These are phyloP conservation scores for Komagataella phaffii DNA, from an alignment of 805 yeast species.

Conservation along the genomic window DNA sequence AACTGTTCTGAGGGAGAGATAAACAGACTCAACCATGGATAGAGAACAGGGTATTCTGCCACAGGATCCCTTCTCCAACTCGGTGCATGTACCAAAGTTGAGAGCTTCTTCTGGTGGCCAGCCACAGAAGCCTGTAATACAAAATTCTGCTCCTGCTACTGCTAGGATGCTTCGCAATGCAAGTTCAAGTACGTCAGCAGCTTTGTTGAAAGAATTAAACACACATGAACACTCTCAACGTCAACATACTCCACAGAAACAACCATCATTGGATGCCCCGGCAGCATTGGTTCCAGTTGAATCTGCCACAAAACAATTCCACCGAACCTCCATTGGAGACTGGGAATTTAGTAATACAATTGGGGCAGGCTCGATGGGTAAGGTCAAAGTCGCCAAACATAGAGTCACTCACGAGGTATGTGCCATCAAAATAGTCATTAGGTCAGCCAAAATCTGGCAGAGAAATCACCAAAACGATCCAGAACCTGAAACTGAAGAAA, in stretches of 20 bases:
- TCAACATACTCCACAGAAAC: constrained; percentile 2
- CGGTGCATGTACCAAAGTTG: neutral
- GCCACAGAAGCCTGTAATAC: constrained; percentile 3
- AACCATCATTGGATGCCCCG: constrained; percentile 2
- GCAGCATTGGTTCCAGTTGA: neutral
- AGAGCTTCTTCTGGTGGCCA: neutral
- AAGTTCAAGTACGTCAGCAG: constrained; percentile 12
- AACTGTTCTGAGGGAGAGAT: neutral
- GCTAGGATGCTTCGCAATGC: constrained; percentile 56
- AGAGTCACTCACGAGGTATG: constrained; percentile 70
- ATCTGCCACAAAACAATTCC: neutral
- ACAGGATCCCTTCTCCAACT: neutral
- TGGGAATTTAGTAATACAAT: constrained; percentile 93
- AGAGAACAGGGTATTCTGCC: neutral
- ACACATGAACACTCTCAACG: constrained; percentile 1
- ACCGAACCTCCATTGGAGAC: constrained; percentile 49
- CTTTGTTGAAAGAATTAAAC: constrained; percentile 1
- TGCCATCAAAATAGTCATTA: constrained; percentile 85
- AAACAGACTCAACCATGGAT: neutral
- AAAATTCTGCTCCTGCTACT: constrained; percentile 43
- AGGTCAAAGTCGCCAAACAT: constrained; percentile 88
- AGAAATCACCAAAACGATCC: constrained; percentile 60
- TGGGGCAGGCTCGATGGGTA: constrained; percentile 99
- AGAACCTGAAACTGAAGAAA: constrained; percentile 47
- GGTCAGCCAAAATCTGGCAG: constrained; percentile 70